phyloP scores from a whole-genome alignment of 345 rosid species.

The Citrus cavaleriei region DNA sequence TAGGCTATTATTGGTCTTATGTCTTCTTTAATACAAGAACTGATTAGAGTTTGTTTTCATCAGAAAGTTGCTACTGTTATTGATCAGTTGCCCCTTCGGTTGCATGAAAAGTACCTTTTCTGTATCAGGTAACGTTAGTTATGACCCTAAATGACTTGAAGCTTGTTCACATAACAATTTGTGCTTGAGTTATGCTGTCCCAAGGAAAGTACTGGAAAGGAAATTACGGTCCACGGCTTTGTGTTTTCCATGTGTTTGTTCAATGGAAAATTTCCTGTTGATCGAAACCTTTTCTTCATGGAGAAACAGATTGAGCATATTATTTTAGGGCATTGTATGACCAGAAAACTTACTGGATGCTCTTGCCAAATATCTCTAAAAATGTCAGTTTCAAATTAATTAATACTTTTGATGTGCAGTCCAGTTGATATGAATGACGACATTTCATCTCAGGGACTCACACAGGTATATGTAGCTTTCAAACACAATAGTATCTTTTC shows the following conservation, averaged over 20 bases:
- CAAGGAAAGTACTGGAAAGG: background rate
- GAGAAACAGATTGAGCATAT: background rate
- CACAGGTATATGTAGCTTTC: constrained; percentile 44
- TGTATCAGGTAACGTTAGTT: constrained; percentile 56
- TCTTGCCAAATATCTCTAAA: background rate
- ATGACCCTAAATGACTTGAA: constrained; percentile 4
- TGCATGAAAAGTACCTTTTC: constrained; percentile 82
- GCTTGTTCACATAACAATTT: background rate
- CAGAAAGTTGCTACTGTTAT: constrained; percentile 76
- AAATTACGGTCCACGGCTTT: background rate
- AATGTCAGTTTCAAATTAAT: constrained; percentile 14
- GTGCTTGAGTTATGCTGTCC: background rate
- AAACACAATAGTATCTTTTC: background rate
- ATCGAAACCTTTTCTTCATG: background rate
- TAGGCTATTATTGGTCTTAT: background rate
- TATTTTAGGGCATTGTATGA: background rate
- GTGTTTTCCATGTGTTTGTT: background rate
- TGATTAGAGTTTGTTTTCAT: constrained; percentile 14
- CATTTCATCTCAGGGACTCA: constrained; percentile 76
- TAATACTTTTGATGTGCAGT: constrained; percentile 43
- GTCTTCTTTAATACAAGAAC: background rate
- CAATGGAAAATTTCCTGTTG: background rate
- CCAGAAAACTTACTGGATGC: background rate
- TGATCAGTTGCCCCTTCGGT: constrained; percentile 71
- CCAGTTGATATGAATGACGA: constrained; percentile 75